Evolutionary conservation across 2,329 filamentous ascomycete species (phyloP), one percentile per base, ranked within the genome.

Genomic region (Cladosporium cucumerinum): DNA sequence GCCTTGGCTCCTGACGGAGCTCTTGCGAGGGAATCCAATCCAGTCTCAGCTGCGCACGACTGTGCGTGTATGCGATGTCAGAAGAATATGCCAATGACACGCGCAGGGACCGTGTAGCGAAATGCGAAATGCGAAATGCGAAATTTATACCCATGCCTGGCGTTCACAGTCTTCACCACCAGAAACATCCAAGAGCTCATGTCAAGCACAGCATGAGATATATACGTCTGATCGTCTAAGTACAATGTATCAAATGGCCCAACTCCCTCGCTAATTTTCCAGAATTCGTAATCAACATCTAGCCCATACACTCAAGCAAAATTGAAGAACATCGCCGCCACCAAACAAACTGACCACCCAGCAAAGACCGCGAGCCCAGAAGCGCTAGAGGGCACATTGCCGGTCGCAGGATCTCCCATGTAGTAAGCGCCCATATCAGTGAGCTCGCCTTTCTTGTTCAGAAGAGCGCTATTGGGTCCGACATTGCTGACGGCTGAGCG

Each of bases 391-490:
- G 78, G 77, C 34, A 76, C 66, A 59, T 77, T 76, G 14, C 76
- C 76, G 14, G 76, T 78, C 10, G 74, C 75, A 30, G 67, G 46
- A 61, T 82, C 72, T 67, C 91, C 87, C n/a, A 95, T 76, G 75
- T 94, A 95, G 88, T 88, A 90, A 2, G 85, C 83, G 0, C 91
- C 91, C 68, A 94, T 89, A 69, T 92, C 86, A 1, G 91, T 93
- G 67, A 95, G 78, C 66, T 86, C 72, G 49, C 91, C 91, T 18
- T 85, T 81, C 49, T 85, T 80, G 72, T 86, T 88, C 55, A 94
- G 81, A 81, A 95, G 89, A 0, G 87, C 85, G 1, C 84, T 87
- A 66, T 93, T 91, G 3, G 87, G 82, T 0, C 91, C 91, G 7
- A 93, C 87, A 69, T 93, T 94, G 67, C 88, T 90, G 18, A 85